These are phyloP conservation scores for Vitis cinerea DNA, from an alignment of 164 flowering plant species.

Conservation along the genomic window DNA sequence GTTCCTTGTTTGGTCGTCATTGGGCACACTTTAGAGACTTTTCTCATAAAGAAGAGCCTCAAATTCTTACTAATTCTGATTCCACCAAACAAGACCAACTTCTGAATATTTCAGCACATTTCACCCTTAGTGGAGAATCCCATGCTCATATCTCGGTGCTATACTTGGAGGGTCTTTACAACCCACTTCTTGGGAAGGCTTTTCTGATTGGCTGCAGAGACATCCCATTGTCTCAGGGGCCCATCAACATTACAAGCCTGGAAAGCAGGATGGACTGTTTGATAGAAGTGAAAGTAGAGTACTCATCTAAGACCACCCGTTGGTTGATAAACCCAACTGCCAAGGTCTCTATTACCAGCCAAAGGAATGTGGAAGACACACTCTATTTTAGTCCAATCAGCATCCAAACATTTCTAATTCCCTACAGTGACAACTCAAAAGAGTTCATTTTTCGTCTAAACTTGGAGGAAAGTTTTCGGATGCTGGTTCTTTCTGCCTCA, in stretches of 20 bases:
- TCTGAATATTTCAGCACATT: constrained; percentile 9
- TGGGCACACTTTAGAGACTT: too few species aligned
- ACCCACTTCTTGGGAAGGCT: constrained; percentile 3
- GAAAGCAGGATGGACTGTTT: constrained; percentile 21
- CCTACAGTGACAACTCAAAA: neutral
- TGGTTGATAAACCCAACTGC: constrained; percentile 18
- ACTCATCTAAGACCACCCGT: constrained; percentile 10
- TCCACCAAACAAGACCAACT: neutral
- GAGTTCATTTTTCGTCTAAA: neutral
- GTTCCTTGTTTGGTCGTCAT: neutral
- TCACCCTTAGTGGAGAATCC: neutral
- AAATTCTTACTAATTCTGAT: too few species aligned
- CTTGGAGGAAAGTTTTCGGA: constrained; percentile 15
- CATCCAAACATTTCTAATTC: constrained; percentile 5
- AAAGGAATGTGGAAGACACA: constrained; percentile 11
- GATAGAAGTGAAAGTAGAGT: constrained; percentile 16
- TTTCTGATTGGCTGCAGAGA: constrained; percentile 12
- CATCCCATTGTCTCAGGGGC: neutral
- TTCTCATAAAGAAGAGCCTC: too few species aligned
- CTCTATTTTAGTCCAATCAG: constrained; percentile 13
- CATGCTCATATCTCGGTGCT: neutral
- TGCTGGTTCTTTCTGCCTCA: constrained; percentile 3
- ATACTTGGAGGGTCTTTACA: constrained; percentile 16
- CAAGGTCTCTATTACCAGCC: constrained; percentile 17
- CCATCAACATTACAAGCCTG: neutral